Evolutionary conservation across 192 early-diverging fungal genomes (phyloP), one percentile per base, ranked within the genome.

Genomic region (Coemansia sp.): DNA sequence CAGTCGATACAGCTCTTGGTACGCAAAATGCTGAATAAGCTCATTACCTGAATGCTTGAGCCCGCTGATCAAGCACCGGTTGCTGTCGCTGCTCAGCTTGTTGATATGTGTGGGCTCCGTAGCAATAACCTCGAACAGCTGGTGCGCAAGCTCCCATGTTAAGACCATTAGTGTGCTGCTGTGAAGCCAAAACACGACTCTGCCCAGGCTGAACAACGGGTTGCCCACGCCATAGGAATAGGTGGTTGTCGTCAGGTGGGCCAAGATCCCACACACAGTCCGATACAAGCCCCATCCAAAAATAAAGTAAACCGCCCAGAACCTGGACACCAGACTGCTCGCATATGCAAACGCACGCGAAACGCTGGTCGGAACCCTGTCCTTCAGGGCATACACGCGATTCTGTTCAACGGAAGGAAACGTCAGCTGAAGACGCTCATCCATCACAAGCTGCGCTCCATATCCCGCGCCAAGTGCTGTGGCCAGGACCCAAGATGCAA

Each of bases 81-180:
- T 82, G 36, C 65, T 68, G 63, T 82, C 80, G 18, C 63, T 63
- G 30, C 80, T 82, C 20, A 82, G 66, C 65, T 71, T 68, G 55
- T 74, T 77, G 60, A 82, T 82, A 29, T 59, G 74, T 11, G 80
- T 82, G 2, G 75, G 75, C 65, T 77, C 75, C 0, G 80, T 77
- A 22, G 67, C 40, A 50, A 82, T 50, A n/a, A 68, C 64, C 68
- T 77, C 80, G 51, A 77, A 82, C 56, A 82, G 60, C 61, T 71
- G 80, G n/a, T 82, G 80, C 5, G 80, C 69, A 48, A 77, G 57
- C 64, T 82, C 80, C 80, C 80, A 82, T 8, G 64, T 64, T 18
- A 77, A 63, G 25, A 67, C 63, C 18, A 58, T 67, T 55, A 72
- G 45, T 38, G 68, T 67, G 38, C 71, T 52, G 34, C 64, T 68